Evolutionary conservation across 2,329 filamentous ascomycete species (phyloP), one percentile per base, ranked within the genome.

Genomic region (Fusarium citri): DNA sequence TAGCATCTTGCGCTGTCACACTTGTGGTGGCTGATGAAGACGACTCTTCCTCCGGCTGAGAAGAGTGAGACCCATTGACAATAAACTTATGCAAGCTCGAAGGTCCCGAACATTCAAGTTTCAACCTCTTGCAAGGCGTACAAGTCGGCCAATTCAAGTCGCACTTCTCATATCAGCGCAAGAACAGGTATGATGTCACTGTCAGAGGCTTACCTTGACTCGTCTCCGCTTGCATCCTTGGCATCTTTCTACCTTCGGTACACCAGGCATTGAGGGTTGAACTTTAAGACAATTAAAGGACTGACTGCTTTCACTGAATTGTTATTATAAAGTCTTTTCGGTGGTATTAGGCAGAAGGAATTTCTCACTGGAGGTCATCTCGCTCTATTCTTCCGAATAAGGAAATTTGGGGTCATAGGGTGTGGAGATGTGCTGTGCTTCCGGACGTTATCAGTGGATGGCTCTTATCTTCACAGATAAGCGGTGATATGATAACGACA

Each of bases 211-310:
- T 16, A 43, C 41, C 22, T 43, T 43, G 9, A 43, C 41, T 25
- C 20, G 7, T 43, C 41, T 43, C 22, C 41, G 20, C n/a, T 43
- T 43, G 41, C 41, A 43, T 14, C 41, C 41, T 11, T 43, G 41
- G 10, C 41, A 43, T 25, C 41, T 11, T 43, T 43, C 41, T 43
- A 43, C 34, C 34, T 37, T 37, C n/a, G 34, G 34, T n/a, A 37
- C 41, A 25, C 41, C 20, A 23, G 41, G 41, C 41, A 43, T 43
- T 43, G 22, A 23, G 22, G 22, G 9, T 25, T 18, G 22, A 20
- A 43, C 22, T 25, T 43, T 18, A 3, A 2, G 0, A 23, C 4
- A 25, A 11, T 23, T n/a, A 6, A n/a, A 5, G 6, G 22, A 23
- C 6, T 10, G 6, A 23, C 6, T 23, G 9, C 3, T 16, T 4